A percentile compares a stretch with the other conserved stretches of the same genome.
These are phyloP conservation scores for Dentipellis fragilis DNA, from an alignment of 768 basidiomycete species.

Conservation along the genomic window DNA sequence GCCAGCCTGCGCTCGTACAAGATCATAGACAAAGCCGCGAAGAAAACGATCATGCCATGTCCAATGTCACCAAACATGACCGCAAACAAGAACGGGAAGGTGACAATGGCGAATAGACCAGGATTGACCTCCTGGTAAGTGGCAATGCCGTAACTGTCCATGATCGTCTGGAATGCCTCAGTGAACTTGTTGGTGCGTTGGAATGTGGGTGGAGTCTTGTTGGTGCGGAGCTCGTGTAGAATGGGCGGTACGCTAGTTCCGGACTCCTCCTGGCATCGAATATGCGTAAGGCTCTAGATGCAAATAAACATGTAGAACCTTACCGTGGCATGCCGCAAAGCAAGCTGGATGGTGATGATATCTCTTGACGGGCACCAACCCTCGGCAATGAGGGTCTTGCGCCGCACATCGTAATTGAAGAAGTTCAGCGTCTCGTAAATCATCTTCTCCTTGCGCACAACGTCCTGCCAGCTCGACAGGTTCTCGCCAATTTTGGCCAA, in stretches of 20 bases:
- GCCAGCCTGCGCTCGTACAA: slow-evolving; percentile 71
- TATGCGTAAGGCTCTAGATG: not conserved
- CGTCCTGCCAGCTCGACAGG: slow-evolving; percentile 85
- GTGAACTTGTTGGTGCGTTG: slow-evolving; percentile 94
- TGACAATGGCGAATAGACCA: slow-evolving; percentile 82
- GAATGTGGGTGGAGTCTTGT: slow-evolving; percentile 92
- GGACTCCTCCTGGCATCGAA: slow-evolving; percentile 59
- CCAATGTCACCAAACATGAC: slow-evolving; percentile 99
- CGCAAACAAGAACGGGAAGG: slow-evolving; percentile 97
- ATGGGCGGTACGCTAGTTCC: slow-evolving; percentile 90
- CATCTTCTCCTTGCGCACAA: slow-evolving; percentile 90
- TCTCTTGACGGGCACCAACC: slow-evolving; percentile 97
- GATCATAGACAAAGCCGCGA: slow-evolving; percentile 78
- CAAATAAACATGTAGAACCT: slow-evolving; percentile 9
- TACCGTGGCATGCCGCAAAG: slow-evolving; percentile 81
- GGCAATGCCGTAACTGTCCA: slow-evolving; percentile 94
- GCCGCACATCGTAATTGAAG: slow-evolving; percentile 87
- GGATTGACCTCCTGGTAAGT: slow-evolving; percentile 96
- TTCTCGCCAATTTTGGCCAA: slow-evolving; percentile 77
- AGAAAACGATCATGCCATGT: slow-evolving; percentile 78
- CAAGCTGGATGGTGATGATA: slow-evolving; percentile 75
- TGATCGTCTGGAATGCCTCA: slow-evolving; percentile 93
- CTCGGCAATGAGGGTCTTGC: slow-evolving; percentile 93
- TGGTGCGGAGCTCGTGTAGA: slow-evolving; percentile 79
- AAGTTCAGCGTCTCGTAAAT: slow-evolving; percentile 94